Evolutionary conservation across 2,329 filamentous ascomycete species (phyloP).

Genomic region (Paecilomyces sp.): DNA sequence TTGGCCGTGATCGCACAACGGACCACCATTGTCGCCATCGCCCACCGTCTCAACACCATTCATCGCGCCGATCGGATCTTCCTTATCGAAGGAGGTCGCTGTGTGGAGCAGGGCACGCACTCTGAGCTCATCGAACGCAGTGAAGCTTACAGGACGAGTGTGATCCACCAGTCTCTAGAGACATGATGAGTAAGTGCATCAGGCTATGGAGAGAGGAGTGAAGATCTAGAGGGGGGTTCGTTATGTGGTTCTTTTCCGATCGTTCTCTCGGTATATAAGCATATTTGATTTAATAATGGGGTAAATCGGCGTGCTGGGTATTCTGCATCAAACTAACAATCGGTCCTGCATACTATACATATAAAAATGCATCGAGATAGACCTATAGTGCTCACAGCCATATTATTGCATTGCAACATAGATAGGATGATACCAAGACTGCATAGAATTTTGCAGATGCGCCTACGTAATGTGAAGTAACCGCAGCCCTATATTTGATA

Average conservation of each 20-base stretch:
- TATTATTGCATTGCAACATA: not conserved
- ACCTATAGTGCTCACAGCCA: not conserved
- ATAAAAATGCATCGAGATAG: not conserved
- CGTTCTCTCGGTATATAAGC: not conserved
- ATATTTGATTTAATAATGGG: not conserved
- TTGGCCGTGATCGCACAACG: constrained; percentile 24
- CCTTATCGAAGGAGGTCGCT: constrained; percentile 41
- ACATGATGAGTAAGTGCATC: constrained; percentile 6
- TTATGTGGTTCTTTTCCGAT: not conserved
- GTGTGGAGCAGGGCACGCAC: constrained; percentile 44
- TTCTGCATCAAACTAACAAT: not conserved
- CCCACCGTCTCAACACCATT: constrained; percentile 36
- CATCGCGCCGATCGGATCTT: constrained; percentile 74
- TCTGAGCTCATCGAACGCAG: constrained; percentile 41
- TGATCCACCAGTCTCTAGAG: constrained; percentile 42
- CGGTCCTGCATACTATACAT: not conserved
- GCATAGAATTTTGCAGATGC: not conserved
- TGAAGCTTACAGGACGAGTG: constrained; percentile 45
- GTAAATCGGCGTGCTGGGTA: not conserved
- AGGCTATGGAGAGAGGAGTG: not conserved
- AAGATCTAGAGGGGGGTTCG: not conserved
- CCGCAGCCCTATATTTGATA: too few relatives aligned
- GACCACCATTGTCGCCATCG: constrained; percentile 35
- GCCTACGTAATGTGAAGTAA: too few relatives aligned
- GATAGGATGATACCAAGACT: not conserved